Base-by-base conservation (phyloP, 352 stramenopile species). In the Phytophthora parvispora region DNA sequence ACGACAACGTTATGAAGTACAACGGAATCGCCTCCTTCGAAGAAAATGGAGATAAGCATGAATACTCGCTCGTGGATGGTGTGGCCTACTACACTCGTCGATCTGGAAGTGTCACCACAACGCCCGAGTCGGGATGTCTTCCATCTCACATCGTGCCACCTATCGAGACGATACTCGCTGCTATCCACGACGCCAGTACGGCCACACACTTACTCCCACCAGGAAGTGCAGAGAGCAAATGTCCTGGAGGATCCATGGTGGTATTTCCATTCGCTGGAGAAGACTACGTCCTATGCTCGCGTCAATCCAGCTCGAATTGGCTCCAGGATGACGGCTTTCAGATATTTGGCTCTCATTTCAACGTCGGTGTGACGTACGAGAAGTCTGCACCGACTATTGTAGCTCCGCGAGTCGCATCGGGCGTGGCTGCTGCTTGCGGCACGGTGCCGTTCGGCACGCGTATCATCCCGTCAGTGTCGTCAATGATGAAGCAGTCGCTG, bases 251-350 rank as follows among this genome's bases (percentile, higher is more conserved):
- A 1, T 69, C 69, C 4, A 32, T 76, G 10, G 64, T 79, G 67
- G 63, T 70, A 2, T 75, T 82, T 36, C 40, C 63, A 10, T 87
- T 89, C 55, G 78, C 76, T 27, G 70, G 76, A 12, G 70, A 89
- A 47, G 36, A 72, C 22, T 89, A 81, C 49, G 60, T 83, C 15
- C n/a, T 87, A 36, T 87, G 81, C 50, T 69, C 75, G 22, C 47
- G 42, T 20, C 60, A 50, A 25, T 66, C 64, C 18, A 51, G 36
- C 5, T 64, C 27, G 34, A 67, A 60, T 12, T 68, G 70, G 64
- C n/a, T 68, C 43, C 38, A 65, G 36, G 53, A 80, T 57, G 48
- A 69, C 28, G 73, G 68, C 4, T 84, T 87, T 51, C 65, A 77
- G 57, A 74, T 87, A 34, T 76, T 74, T 40, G 78, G 74, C 5